Evolutionary conservation across 805 yeast genomes (phyloP).

Genomic region (Candida montana): DNA sequence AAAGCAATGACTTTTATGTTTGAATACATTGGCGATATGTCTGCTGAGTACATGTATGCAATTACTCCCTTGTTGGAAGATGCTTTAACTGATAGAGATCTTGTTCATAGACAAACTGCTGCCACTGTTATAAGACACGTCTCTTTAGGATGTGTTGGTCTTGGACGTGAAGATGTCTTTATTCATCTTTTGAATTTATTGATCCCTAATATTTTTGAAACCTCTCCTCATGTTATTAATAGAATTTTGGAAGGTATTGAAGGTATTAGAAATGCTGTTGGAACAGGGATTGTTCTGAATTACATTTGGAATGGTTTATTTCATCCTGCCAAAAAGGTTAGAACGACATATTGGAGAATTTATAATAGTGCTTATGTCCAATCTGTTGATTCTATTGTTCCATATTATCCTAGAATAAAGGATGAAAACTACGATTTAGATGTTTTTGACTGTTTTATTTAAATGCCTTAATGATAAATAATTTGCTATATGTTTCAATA

Average conservation of each 20-base stretch:
- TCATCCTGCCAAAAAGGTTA: conserved; percentile 87
- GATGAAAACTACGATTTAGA: conserved; percentile 17
- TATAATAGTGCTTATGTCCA: conserved; percentile 75
- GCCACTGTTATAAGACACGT: conserved; percentile 80
- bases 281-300: conserved; percentile 67
- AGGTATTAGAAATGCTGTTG: conserved; percentile 64
- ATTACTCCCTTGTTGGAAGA: conserved; percentile 77
- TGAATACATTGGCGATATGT: conserved; percentile 80
- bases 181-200: conserved; percentile 75
- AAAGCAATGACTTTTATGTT: conserved; percentile 88
- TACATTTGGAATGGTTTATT: conserved; percentile 86
- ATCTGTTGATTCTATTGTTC: conserved; percentile 69
- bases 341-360: conserved; percentile 80
- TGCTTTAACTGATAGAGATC: conserved; percentile 85
- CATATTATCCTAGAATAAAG: conserved; percentile 67
- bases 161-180: conserved; percentile 76
- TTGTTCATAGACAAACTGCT: conserved; percentile 93
- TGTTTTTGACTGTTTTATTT: conserved; percentile 20
- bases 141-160: conserved; percentile 72
- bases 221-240: conserved; percentile 90
- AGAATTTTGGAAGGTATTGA: conserved; percentile 79
- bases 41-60: conserved; percentile 77
- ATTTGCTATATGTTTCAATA: neutral
- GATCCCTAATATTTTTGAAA: conserved; percentile 86
- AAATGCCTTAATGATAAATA: neutral